Evolutionary conservation across 2,329 filamentous ascomycete genomes (phyloP).

Genomic region (Myriosclerotinia curreyana): DNA sequence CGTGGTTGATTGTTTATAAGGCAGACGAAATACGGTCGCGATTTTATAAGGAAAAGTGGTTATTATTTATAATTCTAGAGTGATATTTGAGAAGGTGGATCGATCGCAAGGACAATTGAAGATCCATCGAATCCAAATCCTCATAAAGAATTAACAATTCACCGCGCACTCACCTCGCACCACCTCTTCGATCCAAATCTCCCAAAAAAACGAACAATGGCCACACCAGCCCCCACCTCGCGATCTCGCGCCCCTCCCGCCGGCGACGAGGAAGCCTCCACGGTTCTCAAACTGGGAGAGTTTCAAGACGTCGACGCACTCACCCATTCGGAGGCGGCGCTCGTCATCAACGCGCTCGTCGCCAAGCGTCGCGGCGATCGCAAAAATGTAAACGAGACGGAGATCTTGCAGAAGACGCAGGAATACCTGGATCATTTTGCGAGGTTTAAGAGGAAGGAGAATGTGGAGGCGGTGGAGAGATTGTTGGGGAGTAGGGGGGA

Average conservation of each 20-base stretch:
- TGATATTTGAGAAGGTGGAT: not conserved
- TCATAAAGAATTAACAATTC: not conserved
- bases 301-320: slow-evolving; percentile 90
- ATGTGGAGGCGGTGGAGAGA: slow-evolving; percentile 89
- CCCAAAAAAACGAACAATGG: slow-evolving; percentile 1
- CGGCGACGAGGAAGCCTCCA: slow-evolving; percentile 84
- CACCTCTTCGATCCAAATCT: not conserved
- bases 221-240: slow-evolving; percentile 45
- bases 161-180: not conserved
- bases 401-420: slow-evolving; percentile 81
- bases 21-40: not conserved
- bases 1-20: not conserved
- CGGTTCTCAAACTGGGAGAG: slow-evolving; percentile 82
- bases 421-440: slow-evolving; percentile 94
- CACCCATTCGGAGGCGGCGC: slow-evolving; percentile 85
- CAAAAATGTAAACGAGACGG: slow-evolving; percentile 80
- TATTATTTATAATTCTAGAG: not conserved
- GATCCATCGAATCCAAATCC: not conserved
- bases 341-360: slow-evolving; percentile 87
- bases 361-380: slow-evolving; percentile 74
- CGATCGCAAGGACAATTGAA: not conserved
- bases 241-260: slow-evolving; percentile 65
- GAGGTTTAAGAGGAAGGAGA: slow-evolving; percentile 92
- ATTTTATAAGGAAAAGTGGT: not conserved
- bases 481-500: slow-evolving; percentile 75